A percentile compares a stretch with the other conserved stretches of the same genome.
phyloP scores from a whole-genome alignment of 768 basidiomycete species.

The Steccherinum ochraceum region DNA sequence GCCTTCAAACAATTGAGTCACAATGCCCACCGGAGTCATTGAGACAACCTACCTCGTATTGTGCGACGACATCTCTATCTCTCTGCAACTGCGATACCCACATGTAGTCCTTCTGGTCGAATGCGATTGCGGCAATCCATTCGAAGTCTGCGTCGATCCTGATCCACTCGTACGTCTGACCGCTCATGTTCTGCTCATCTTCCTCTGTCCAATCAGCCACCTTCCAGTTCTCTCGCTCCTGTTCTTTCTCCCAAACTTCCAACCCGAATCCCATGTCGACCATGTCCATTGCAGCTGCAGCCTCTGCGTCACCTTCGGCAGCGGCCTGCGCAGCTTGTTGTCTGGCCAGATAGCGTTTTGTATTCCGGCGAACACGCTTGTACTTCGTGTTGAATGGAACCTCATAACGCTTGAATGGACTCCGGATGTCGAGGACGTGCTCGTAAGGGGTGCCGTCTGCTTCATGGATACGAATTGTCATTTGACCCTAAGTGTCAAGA shows the following conservation, averaged over 20 bases:
- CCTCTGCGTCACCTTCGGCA: slow-evolving; percentile 87
- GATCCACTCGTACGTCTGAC: slow-evolving; percentile 99
- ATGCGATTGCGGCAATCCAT: slow-evolving; percentile 91
- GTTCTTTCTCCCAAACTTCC: slow-evolving; percentile 94
- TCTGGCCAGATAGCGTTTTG: slow-evolving; percentile 90
- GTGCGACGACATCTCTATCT: slow-evolving; percentile 95
- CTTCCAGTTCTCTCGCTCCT: slow-evolving; percentile 90
- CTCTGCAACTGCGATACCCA: slow-evolving; percentile 96
- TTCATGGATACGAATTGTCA: slow-evolving; percentile 98
- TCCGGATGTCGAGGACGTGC: slow-evolving; percentile 90
- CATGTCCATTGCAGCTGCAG: slow-evolving; percentile 90
- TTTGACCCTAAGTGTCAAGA: slow-evolving; percentile 72
- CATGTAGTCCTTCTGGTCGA: slow-evolving; percentile 97
- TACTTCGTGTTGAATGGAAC: slow-evolving; percentile 99
- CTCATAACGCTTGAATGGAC: slow-evolving; percentile 87
- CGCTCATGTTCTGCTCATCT: slow-evolving; percentile 88
- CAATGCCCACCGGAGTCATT: not conserved
- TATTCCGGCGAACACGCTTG: slow-evolving; percentile 92
- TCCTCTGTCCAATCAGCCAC: slow-evolving; percentile 98
- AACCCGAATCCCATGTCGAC: slow-evolving; percentile 92
- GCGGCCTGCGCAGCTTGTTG: slow-evolving; percentile 92
- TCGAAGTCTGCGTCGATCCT: slow-evolving; percentile 98
- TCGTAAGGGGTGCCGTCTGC: slow-evolving; percentile 99
- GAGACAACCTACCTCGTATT: slow-evolving; percentile 76
- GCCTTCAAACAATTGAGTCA: slow-evolving; percentile 50